Conservation (phyloP, 352 stramenopile species). For the Pythium periplocum region DNA sequence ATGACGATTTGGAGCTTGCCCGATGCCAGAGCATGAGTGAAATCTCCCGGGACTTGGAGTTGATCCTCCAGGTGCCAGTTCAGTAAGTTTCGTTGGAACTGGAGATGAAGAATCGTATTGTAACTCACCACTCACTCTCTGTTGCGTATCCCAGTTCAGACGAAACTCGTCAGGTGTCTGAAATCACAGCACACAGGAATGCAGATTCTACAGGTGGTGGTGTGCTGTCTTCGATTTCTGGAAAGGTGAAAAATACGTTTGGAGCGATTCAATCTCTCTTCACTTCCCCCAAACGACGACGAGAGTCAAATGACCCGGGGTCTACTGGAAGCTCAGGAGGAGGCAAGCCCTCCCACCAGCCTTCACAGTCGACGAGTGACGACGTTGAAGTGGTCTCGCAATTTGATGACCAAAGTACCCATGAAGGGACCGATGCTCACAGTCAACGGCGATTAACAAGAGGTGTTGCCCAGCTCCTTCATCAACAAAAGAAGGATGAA, state of each 20-base stretch:
- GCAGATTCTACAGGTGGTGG: conserved; percentile 15
- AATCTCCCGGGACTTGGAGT: conserved; percentile 23
- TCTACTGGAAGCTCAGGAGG: background rate
- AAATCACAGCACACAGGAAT: conserved; percentile 3
- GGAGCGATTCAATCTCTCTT: conserved; percentile 22
- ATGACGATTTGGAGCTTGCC: conserved; percentile 51
- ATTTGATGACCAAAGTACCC: conserved; percentile 10
- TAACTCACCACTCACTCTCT: too few relatives aligned
- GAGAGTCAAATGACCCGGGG: too few relatives aligned
- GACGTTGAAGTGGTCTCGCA: conserved; percentile 19
- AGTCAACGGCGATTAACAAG: conserved; percentile 10
- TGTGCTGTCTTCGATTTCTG: conserved; percentile 17
- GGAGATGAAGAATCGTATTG: background rate
- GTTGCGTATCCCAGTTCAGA: too few relatives aligned
- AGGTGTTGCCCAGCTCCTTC: conserved; percentile 4
- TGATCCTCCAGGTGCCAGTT: conserved; percentile 29
- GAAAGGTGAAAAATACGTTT: conserved; percentile 23
- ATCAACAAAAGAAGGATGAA: conserved; percentile 12
- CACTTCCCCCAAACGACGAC: background rate
- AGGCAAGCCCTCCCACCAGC: conserved; percentile 12
- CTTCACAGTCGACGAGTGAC: conserved; percentile 2
- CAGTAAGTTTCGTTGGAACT: conserved; percentile 24
- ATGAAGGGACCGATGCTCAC: background rate
- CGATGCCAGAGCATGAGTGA: conserved; percentile 59
- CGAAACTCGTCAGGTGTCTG: conserved; percentile 1